Base-by-base conservation (phyloP, 2,329 filamentous ascomycete genomes). In the Cladophialophora carrionii region DNA sequence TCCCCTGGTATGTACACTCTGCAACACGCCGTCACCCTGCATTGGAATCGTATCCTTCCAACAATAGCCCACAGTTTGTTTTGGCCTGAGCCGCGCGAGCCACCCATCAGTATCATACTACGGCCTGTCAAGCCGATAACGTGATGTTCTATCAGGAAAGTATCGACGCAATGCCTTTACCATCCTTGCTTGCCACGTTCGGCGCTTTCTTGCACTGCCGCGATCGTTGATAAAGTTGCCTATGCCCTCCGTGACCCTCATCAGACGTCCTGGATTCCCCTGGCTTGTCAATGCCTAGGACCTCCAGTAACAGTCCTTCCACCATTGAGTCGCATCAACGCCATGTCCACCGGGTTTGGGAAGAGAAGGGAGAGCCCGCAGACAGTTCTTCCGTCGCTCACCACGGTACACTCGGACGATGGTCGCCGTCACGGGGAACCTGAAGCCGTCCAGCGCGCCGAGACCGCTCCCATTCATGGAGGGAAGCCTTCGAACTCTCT, bases 321-420 rank as follows among this genome's bases (percentile, higher is more conserved):
- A 41, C 22, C 55, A 29, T 24, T 10, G 37, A 17, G 34, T 12
- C n/a, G 37, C 37, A 43, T 43, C 37, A 43, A 43, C 37, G 17
- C 17, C n/a, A 10, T 20, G 17, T 8, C 41, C 53, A 61, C 1
- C 48, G 63, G 63, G 64, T 61, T 66, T 55, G 55, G 41, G 17
- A 55, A 32, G 37, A 46, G 57, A n/a, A 20, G 32, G 10, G 14
- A 12, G 20, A 57, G 29, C 48, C 41, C 57, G 41, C 56, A 49
- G n/a, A 48, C 51, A 26, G 32, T 12, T 54, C 60, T 52, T 51
- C 65, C 65, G 37, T 58, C 62, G 32, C 62, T 64, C 22, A 66
- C 68, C 41, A 64, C 65, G 29, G 61, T 68, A 17, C 61, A 62
- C 20, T 65, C 67, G 4, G 62, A 65, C 49, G 62, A 65, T 24